Conservation (phyloP, 176 grass and related monocot genomes). For the Aechmea fasciata region DNA sequence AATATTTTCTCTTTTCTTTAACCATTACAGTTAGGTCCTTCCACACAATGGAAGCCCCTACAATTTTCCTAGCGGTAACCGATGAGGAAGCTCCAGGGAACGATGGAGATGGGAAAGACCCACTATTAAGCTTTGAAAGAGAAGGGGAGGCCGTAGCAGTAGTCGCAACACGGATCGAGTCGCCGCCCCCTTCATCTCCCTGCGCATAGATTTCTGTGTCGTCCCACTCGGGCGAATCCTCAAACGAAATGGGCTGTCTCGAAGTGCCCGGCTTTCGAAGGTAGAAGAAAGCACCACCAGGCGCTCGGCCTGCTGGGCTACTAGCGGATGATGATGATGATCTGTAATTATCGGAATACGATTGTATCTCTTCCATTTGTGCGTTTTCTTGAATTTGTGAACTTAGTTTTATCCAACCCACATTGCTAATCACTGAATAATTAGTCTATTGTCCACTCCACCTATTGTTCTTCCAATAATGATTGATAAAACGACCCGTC, state of each 20-base stretch:
- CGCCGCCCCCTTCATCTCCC: slow-evolving; percentile 26
- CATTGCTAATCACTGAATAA: not conserved
- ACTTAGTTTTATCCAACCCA: not conserved
- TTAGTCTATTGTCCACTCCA: not conserved
- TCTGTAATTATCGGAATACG: slow-evolving; percentile 63
- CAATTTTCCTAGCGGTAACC: slow-evolving; percentile 53
- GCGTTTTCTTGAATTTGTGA: not conserved
- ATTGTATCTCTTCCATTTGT: slow-evolving; percentile 44
- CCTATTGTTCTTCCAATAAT: not conserved
- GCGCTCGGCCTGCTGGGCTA: slow-evolving; percentile 35
- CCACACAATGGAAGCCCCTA: slow-evolving; percentile 75
- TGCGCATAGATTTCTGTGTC: slow-evolving; percentile 63
- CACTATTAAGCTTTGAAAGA: slow-evolving; percentile 47
- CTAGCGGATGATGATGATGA: slow-evolving; percentile 75
- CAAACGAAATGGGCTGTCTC: slow-evolving; percentile 66
- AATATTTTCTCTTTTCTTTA: slow-evolving; percentile 30
- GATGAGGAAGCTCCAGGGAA: slow-evolving; percentile 9
- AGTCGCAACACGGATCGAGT: slow-evolving; percentile 35
- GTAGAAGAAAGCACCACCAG: slow-evolving; percentile 43
- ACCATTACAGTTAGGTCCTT: slow-evolving; percentile 72
- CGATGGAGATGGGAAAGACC: slow-evolving; percentile 46
- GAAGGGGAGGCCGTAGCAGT: slow-evolving; percentile 31
- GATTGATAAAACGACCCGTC: not conserved
- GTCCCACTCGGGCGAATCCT: slow-evolving; percentile 93
- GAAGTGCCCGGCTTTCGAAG: slow-evolving; percentile 45